phyloP scores from a whole-genome alignment of 148 eudicot genomes.

The Silene latifolia region DNA sequence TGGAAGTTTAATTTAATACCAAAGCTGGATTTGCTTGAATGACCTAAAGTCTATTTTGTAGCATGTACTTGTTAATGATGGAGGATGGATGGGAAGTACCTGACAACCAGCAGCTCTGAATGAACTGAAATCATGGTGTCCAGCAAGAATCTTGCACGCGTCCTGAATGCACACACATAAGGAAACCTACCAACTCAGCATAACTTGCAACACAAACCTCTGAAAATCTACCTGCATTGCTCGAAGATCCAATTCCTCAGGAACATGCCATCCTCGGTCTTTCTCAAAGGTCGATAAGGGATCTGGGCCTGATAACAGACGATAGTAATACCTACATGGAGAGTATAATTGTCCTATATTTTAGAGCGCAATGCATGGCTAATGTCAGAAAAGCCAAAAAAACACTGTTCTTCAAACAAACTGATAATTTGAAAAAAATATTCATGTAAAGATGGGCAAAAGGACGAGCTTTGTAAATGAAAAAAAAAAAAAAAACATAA shows the following conservation, averaged over 20 bases:
- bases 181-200: constrained; percentile 10
- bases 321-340: constrained; percentile 75
- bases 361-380: not conserved
- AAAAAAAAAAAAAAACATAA: not conserved
- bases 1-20: too few species aligned
- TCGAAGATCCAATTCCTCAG: constrained; percentile 66
- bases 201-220: not conserved
- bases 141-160: constrained; percentile 83
- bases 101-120: constrained; percentile 93
- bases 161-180: constrained; percentile 33
- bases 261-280: constrained; percentile 93
- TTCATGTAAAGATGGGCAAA: too few species aligned
- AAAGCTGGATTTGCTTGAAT: too few species aligned
- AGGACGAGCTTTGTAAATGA: not conserved
- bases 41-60: too few species aligned
- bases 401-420: too few species aligned
- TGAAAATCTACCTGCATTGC: constrained; percentile 68
- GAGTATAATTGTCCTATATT: not conserved
- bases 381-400: too few species aligned
- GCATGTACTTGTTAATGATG: not conserved
- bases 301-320: constrained; percentile 74
- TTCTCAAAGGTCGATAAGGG: constrained; percentile 73
- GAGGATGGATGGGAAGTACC: constrained; percentile 33
- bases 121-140: constrained; percentile 93
- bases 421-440: too few species aligned